Base-by-base conservation (phyloP, 495 filamentous ascomycete genomes). In the Trichoderma gamsii region DNA sequence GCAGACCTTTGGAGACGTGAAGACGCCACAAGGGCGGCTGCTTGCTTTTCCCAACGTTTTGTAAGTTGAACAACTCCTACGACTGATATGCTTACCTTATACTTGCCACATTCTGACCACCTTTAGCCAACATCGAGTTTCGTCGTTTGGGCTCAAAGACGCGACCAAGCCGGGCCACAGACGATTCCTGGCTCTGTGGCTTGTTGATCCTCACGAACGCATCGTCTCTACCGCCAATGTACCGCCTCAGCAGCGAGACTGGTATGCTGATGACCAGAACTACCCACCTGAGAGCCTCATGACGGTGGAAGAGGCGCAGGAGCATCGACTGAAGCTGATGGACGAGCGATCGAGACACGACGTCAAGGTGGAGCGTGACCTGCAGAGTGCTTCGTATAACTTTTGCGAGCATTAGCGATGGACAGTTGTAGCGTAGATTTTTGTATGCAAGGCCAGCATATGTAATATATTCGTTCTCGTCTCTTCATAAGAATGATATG, bases 201-300 rank as follows among this genome's bases (percentile, higher is more conserved):
- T 89, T 4, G 80, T 89, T 3, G 84, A 88, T 71, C 86, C 86
- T 0, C 65, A 78, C 51, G 68, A 71, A 16, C 78, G 79, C 1
- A 77, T 89, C 65, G 79, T 80, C 64, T 82, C 78, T 0, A 85
- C 86, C 0, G 82, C 81, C 21, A 87, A 87, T 70, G 80, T 88
- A 0, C 86, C 86, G 0, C 85, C 84, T 4, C 86, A 82, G 69
- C 75, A 75, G 67, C 52, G 49, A 11, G 73, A 80, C 41, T 82
- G 79, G 80, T 80, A 77, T 78, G 64, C 59, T 1, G 79, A 80
- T 11, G 5, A 8, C 7, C 21, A 43, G 27, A 25, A 23, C 15
- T 18, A 43, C 2, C 6, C 13, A 2, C 65, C 35, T 9, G 35
- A 44, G 11, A 18, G 18, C 6, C 16, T 66, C 41, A 82, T 85